phyloP scores from a whole-genome alignment of 1,284 basidiomycete genomes.

The Peniophora sp. region DNA sequence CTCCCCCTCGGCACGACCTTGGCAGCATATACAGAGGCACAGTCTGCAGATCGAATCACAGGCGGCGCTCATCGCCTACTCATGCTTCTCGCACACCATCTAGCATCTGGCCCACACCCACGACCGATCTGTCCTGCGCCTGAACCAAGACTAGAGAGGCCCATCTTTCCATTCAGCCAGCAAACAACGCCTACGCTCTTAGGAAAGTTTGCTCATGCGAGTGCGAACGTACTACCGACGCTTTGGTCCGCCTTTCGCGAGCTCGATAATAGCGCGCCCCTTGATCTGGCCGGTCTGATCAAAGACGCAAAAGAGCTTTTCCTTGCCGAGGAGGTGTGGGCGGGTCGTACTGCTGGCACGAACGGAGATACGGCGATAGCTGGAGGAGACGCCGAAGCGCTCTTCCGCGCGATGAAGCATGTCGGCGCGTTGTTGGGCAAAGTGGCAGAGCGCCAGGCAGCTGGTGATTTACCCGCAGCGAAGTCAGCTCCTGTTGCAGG shows the following conservation, averaged over 20 bases:
- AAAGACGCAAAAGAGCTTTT: conserved; percentile 55
- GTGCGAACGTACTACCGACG: conserved; percentile 23
- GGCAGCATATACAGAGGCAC: conserved; percentile 46
- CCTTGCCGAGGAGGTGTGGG: conserved; percentile 55
- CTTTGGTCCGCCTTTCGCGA: no score
- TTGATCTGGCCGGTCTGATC: conserved; percentile 65
- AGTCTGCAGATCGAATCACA: conserved; percentile 56
- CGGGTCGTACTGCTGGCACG: conserved; percentile 13
- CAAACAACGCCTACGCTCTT: no score
- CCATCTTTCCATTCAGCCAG: no score
- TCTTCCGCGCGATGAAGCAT: conserved; percentile 2
- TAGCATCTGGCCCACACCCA: conserved; percentile 11
- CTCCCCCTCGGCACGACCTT: conserved; percentile 37
- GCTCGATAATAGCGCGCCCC: conserved; percentile 24
- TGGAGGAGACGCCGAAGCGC: conserved; percentile 13
- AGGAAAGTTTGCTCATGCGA: conserved; percentile 18
- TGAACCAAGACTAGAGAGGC: conserved; percentile 26
- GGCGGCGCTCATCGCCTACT: conserved; percentile 40
- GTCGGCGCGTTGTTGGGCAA: no score
- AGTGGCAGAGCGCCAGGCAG: no score
- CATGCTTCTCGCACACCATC: conserved; percentile 17
- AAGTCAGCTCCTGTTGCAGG: background rate
- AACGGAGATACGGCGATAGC: conserved; percentile 15
- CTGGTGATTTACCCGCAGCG: no score
- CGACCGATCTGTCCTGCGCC: conserved; percentile 13